These are phyloP conservation scores for Leishmania martiniquensis DNA, from an alignment of 208 protist species.

Conservation along the genomic window DNA sequence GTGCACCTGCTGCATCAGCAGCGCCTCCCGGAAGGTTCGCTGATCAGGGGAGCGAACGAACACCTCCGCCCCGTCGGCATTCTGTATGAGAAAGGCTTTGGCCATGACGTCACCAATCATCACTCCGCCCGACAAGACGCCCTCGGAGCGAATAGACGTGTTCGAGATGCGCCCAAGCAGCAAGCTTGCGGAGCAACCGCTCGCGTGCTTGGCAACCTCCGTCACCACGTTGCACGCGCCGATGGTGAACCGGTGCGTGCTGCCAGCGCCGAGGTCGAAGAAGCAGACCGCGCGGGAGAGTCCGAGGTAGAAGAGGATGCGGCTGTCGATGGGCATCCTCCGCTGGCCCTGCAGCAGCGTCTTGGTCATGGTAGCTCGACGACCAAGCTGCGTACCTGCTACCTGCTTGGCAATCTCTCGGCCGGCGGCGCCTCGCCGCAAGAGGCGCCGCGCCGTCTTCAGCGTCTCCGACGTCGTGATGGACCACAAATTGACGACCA, in stretches of 20 bases:
- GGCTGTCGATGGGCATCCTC: conserved; percentile 9
- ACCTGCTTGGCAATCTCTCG: conserved; percentile 29
- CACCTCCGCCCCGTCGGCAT: conserved; percentile 29
- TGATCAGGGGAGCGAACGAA: conserved; percentile 63
- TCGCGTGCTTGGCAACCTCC: conserved; percentile 26
- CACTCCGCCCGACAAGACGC: conserved; percentile 73
- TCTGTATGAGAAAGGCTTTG: conserved; percentile 68
- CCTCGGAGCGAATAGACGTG: conserved; percentile 70
- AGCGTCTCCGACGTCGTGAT: conserved; percentile 33
- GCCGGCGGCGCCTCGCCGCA: conserved; percentile 20
- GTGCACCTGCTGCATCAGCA: conserved; percentile 57
- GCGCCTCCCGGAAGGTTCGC: conserved; percentile 64
- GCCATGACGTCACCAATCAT: conserved; percentile 47
- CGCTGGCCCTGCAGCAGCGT: conserved; percentile 7
- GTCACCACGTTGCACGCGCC: conserved; percentile 37
- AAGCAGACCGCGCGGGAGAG: conserved; percentile 48
- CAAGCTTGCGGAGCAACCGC: conserved; percentile 31
- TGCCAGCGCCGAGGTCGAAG: conserved; percentile 79
- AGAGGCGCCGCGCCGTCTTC: conserved; percentile 41
- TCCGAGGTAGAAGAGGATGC: conserved; percentile 39
- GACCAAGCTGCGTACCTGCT: conserved; percentile 9
- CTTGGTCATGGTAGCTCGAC: conserved; percentile 11
- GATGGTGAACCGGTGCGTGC: conserved; percentile 66
- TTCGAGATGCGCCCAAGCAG: conserved; percentile 39
- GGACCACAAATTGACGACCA: conserved; percentile 71